Evolutionary conservation across 2,329 filamentous ascomycete species (phyloP), one percentile per base, ranked within the genome.

Genomic region (Mycocentrospora acerina): DNA sequence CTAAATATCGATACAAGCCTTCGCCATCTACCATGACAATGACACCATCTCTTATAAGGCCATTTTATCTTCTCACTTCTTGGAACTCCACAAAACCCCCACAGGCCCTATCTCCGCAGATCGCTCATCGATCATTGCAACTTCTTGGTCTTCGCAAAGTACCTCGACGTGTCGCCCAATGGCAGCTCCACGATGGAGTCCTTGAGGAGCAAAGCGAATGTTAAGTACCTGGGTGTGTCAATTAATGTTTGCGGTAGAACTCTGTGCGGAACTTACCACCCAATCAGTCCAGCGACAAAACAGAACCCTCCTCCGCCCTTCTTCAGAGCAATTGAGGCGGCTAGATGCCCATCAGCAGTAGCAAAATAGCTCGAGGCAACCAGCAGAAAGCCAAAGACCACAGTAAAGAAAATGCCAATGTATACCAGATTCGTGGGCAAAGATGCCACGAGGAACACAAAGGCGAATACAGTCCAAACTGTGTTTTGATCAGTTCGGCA

Each of bases 401-500:
- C 70, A 2, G 71, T 70, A 39, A 71, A 64, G 53, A 75, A 76
- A n/a, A 75, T 73, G 2, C 56, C 58, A 32, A 74, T 72, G 35
- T 75, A 75, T 4, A 74, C 71, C 7, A 76, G 41, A 28, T 76
- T 76, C 35, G 69, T 64, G 0, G 72, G 68, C 1, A 75, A 44
- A 1, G 71, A 73, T 4, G 68, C 72, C 3, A 76, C 58, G 2
- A 75, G 50, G 44, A 77, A 75, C 12, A 70, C 70, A 10, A 74
- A 46, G 9, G 72, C 69, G 40, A 74, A 71, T 0, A 75, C 68
- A 0, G 72, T 69, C 74, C 73, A 76, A 46, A 75, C 62, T 64
- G 54, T 42, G 17, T 1, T n/a, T 14, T n/a, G 8, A 11, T 40
- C 14, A 40, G 17, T 18, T 14, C 24, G n/a, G 7, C 12, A 25